Conservation (phyloP, 2,329 filamentous ascomycete species). For the Colletotrichum australisinense region DNA sequence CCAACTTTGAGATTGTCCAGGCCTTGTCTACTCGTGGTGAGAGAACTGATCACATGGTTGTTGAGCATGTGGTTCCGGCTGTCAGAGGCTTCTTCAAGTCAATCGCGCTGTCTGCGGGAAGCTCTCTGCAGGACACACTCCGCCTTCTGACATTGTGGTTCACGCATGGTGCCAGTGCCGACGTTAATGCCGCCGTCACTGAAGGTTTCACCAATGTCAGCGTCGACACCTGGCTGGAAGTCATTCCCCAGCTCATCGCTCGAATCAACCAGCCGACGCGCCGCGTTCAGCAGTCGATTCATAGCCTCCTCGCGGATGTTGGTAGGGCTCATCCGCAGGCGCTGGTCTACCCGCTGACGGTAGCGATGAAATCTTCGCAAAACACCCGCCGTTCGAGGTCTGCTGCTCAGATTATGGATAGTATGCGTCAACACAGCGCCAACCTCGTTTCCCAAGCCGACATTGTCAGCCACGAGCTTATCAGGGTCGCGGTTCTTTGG, state of each 20-base stretch:
- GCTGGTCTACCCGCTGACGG: conserved; percentile 94
- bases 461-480: conserved; percentile 94
- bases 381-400: conserved; percentile 86
- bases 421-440: conserved; percentile 94
- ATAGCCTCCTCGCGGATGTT: conserved; percentile 91
- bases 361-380: conserved; percentile 94
- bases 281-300: conserved; percentile 88
- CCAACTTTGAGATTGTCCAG: conserved; percentile 98
- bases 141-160: conserved; percentile 96
- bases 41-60: conserved; percentile 73
- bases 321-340: conserved; percentile 96
- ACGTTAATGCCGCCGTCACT: conserved; percentile 88
- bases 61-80: conserved; percentile 92
- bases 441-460: conserved; percentile 95
- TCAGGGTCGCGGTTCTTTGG: conserved; percentile 96
- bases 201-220: conserved; percentile 93
- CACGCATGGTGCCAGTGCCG: conserved; percentile 85
- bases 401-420: conserved; percentile 95
- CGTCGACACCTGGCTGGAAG: conserved; percentile 98
- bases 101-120: conserved; percentile 89
- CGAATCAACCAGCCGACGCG: conserved; percentile 96
- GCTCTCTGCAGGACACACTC: conserved; percentile 94
- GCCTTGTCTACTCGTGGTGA: conserved; percentile 71
- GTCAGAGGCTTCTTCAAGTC: conserved; percentile 98
- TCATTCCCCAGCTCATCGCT: conserved; percentile 96